Evolutionary conservation across 768 basidiomycete species (phyloP), one percentile per base, ranked within the genome.

Genomic region (Boletus pseudopeckii): DNA sequence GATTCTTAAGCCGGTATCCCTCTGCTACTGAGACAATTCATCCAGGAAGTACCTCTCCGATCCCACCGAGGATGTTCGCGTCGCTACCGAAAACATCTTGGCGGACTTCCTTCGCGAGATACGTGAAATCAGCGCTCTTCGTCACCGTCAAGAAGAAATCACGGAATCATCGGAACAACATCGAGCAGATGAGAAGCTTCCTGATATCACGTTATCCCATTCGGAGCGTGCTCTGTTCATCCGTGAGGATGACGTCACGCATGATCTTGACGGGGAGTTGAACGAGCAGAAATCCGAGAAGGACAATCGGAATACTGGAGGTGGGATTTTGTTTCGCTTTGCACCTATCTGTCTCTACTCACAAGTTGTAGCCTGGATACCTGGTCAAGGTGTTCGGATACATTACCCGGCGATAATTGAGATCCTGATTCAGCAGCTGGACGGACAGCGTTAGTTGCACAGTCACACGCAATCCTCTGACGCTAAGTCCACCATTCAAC

Each of bases 331-430:
- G 6, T 26, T 40, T 47, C 38, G 9, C 15, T 53, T 38, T 43
- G 18, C 8, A 7, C 54, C 38, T 37, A 8, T 45, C 38, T 39
- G 7, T 45, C 4, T 51, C 45, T 52, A 17, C 57, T 63, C 18
- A 61, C 20, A 7, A 11, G 18, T 26, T 24, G 41, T 58, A 91
- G 88, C 83, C 37, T 98, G 92, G 92, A 74, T 89, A 26, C 95
- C 94, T 17, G 97, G 96, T 4, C 92, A 98, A 74, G 95, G 93
- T 0, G 93, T 98, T 11, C 80, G 78, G 52, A 86, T 99, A 54
- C 90, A 98, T 68, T 93, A 94, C 66, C 81, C 86, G 15, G 86
- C 94, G 3, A 92, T 99, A 48, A 84, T 98, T 36, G 93, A 98
- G 65, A 98, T 96, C 58, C 73, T 99, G 42, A 85, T 98, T 10